Evolutionary conservation across 164 flowering plant species (phyloP).

Genomic region (Aristolochia fimbriata): DNA sequence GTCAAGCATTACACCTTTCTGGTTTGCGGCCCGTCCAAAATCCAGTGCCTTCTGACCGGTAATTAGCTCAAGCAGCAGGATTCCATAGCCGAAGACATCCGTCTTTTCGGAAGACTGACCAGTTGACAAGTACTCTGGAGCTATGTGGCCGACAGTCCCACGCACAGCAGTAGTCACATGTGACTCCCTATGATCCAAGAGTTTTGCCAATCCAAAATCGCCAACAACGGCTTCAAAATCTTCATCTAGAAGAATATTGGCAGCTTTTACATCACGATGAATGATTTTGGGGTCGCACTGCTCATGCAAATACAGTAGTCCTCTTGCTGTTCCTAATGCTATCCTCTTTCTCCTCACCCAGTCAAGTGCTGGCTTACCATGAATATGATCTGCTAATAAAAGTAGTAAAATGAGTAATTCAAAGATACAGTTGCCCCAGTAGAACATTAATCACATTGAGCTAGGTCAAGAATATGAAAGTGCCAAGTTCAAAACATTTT

Average conservation of each 20-base stretch:
- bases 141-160: slow-evolving; percentile 89
- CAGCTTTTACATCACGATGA: slow-evolving; percentile 90
- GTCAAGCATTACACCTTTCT: slow-evolving; percentile 51
- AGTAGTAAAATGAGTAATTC: neutral
- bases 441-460: too few relatives aligned
- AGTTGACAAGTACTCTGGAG: slow-evolving; percentile 79
- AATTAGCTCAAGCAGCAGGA: slow-evolving; percentile 72
- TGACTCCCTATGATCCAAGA: slow-evolving; percentile 74
- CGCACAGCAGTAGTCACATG: slow-evolving; percentile 89
- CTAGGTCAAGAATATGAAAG: too few relatives aligned
- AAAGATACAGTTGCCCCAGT: too few relatives aligned
- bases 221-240: slow-evolving; percentile 88
- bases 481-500: too few relatives aligned
- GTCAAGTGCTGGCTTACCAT: slow-evolving; percentile 58
- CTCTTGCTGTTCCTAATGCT: slow-evolving; percentile 81
- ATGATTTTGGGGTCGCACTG: slow-evolving; percentile 86
- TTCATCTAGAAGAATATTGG: slow-evolving; percentile 75
- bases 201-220: slow-evolving; percentile 87
- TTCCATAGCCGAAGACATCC: slow-evolving; percentile 82
- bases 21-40: slow-evolving; percentile 58
- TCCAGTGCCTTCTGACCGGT: slow-evolving; percentile 80
- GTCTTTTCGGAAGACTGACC: slow-evolving; percentile 90
- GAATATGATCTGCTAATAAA: slow-evolving; percentile 36
- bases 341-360: slow-evolving; percentile 68
- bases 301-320: slow-evolving; percentile 69